Percentiles rank a stretch among this genome's conserved stretches.
phyloP scores from a whole-genome alignment of 345 rosid species.

The Carallia pectinifolia region DNA sequence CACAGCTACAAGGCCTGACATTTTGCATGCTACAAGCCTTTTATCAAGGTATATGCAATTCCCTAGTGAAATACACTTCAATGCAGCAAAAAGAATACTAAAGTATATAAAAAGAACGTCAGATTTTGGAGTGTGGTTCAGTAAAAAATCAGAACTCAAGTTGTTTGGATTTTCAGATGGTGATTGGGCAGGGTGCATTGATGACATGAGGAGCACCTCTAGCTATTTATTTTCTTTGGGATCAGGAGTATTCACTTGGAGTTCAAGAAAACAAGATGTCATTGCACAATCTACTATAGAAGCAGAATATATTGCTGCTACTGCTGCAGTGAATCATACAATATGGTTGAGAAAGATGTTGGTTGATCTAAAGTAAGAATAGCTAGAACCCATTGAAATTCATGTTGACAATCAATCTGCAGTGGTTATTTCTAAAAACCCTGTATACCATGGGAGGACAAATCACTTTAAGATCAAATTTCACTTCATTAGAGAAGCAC shows the following conservation, averaged over 20 bases:
- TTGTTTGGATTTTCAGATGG: background rate
- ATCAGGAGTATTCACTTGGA: background rate
- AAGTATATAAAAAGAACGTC: background rate
- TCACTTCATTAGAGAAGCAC: background rate
- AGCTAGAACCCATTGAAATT: background rate
- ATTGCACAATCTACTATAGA: background rate
- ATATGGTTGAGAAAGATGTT: background rate
- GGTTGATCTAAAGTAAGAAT: background rate
- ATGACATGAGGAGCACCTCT: background rate
- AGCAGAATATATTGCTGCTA: background rate
- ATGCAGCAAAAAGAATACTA: too few species aligned
- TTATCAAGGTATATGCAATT: too few species aligned
- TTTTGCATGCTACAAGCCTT: background rate
- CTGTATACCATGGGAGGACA: too few species aligned
- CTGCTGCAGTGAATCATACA: background rate
- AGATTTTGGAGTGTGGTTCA: background rate
- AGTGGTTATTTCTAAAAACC: background rate
- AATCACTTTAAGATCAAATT: too few species aligned
- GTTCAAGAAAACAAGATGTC: background rate
- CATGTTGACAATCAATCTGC: background rate
- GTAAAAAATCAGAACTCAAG: background rate
- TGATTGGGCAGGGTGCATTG: background rate
- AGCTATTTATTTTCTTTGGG: background rate
- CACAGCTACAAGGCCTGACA: background rate
- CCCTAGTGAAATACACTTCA: too few species aligned